A percentile compares a stretch with the other conserved stretches of the same genome.
These are phyloP conservation scores for Dendrobium officinale DNA, from an alignment of 106 monocot species.

Conservation along the genomic window DNA sequence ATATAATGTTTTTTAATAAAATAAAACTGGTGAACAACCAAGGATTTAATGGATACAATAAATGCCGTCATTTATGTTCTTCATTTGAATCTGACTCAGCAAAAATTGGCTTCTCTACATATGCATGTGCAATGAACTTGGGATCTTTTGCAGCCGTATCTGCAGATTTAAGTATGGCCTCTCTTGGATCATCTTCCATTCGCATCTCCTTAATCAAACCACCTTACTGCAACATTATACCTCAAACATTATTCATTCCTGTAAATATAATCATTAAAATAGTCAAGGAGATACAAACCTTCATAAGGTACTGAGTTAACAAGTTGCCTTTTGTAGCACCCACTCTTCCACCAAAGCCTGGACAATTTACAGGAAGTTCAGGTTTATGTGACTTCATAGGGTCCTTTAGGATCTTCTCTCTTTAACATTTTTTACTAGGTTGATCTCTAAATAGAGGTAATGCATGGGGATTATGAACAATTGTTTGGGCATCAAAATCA, in stretches of 20 bases:
- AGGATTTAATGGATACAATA: not conserved
- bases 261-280: not conserved
- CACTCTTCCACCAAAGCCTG: slow-evolving; percentile 92
- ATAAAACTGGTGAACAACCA: not conserved
- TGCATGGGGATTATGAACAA: slow-evolving; percentile 91
- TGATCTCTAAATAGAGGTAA: slow-evolving; percentile 93
- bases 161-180: slow-evolving; percentile 92
- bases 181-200: slow-evolving; percentile 99
- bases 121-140: slow-evolving; percentile 88
- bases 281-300: slow-evolving; percentile 40
- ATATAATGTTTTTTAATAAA: too few species aligned
- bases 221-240: slow-evolving; percentile 65
- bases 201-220: slow-evolving; percentile 93
- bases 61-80: too few species aligned
- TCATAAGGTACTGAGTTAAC: slow-evolving; percentile 89
- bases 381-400: slow-evolving; percentile 92
- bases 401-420: slow-evolving; percentile 87
- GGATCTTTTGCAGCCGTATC: slow-evolving; percentile 86
- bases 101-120: slow-evolving; percentile 31
- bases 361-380: slow-evolving; percentile 70
- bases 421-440: slow-evolving; percentile 80
- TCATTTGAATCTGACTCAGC: too few species aligned
- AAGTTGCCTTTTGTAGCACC: slow-evolving; percentile 89
- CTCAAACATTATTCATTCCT: not conserved
- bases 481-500: slow-evolving; percentile 74